These are phyloP conservation scores for Paxillus rubicundulus DNA, from an alignment of 768 basidiomycete genomes.

Conservation along the genomic window DNA sequence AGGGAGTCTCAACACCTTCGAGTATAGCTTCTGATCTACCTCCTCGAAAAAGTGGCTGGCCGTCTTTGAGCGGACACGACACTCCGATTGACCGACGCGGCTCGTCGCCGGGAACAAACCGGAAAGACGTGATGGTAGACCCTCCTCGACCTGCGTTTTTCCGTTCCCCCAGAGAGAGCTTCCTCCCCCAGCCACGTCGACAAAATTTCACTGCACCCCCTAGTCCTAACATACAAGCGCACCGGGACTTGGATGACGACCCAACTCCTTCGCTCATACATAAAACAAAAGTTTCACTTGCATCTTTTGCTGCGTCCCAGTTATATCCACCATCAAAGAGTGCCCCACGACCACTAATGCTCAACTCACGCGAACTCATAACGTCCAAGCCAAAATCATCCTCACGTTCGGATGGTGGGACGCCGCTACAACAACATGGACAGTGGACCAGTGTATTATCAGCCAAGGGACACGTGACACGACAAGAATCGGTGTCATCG, in stretches of 20 bases:
- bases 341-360: slow-evolving; percentile 64
- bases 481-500: slow-evolving; percentile 61
- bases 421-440: slow-evolving; percentile 30
- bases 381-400: slow-evolving; percentile 28
- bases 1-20: slow-evolving; percentile 14
- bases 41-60: slow-evolving; percentile 14
- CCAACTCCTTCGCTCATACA: slow-evolving; percentile 31
- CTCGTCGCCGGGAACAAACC: slow-evolving; percentile 41
- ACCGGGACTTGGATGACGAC: slow-evolving; percentile 23
- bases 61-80: not conserved
- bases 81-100: slow-evolving; percentile 30
- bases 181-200: slow-evolving; percentile 39
- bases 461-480: slow-evolving; percentile 38
- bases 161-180: slow-evolving; percentile 55
- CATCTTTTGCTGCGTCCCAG: slow-evolving; percentile 43
- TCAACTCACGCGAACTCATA: slow-evolving; percentile 51
- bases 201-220: slow-evolving; percentile 27
- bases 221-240: slow-evolving; percentile 28
- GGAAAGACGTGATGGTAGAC: slow-evolving; percentile 37
- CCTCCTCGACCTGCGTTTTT: slow-evolving; percentile 60
- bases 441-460: slow-evolving; percentile 53
- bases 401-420: slow-evolving; percentile 37
- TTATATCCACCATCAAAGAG: slow-evolving; percentile 41
- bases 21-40: slow-evolving; percentile 23
- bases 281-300: slow-evolving; percentile 39